Percentiles rank a stretch among this genome's conserved stretches.
phyloP scores from a whole-genome alignment of 2,329 filamentous ascomycete species.

The Cladosporium sphaerospermum region DNA sequence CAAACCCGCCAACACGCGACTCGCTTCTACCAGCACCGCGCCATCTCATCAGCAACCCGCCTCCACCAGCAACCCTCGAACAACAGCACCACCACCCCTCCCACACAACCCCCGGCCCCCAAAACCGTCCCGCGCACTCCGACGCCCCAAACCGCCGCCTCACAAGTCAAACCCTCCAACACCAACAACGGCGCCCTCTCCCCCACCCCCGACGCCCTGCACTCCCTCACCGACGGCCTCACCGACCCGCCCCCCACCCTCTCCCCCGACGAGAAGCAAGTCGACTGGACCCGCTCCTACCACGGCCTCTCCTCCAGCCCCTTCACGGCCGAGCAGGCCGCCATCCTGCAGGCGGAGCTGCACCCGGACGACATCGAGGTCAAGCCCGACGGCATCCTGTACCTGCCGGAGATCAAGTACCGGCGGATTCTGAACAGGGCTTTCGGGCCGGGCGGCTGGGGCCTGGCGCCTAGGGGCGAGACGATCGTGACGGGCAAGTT shows the following conservation, averaged over 20 bases:
- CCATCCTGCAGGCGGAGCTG: constrained; percentile 62
- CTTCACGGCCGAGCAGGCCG: constrained; percentile 64
- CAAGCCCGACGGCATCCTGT: constrained; percentile 94
- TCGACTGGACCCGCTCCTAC: constrained; percentile 81
- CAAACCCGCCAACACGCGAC: constrained; percentile 4
- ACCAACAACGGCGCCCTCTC: constrained; percentile 18
- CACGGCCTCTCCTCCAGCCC: constrained; percentile 67
- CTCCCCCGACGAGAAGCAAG: constrained; percentile 45
- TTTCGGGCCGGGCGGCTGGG: constrained; percentile 95
- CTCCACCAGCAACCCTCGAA: constrained; percentile 14
- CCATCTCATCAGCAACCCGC: constrained; percentile 22
- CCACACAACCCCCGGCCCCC: neutral
- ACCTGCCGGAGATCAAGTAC: constrained; percentile 98
- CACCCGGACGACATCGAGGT: constrained; percentile 78
- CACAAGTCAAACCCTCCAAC: constrained; percentile 4
- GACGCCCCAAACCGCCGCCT: constrained; percentile 4
- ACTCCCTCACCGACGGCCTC: constrained; percentile 46
- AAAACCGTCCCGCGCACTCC: constrained; percentile 1
- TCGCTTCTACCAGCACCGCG: constrained; percentile 12
- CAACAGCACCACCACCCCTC: neutral
- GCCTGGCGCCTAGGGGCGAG: constrained; percentile 79
- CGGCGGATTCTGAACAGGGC: constrained; percentile 79
- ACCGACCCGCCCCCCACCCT: constrained; percentile 45
- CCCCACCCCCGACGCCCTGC: constrained; percentile 21
- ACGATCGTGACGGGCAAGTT: constrained; percentile 74